phyloP scores from a whole-genome alignment of 2,329 filamentous ascomycete genomes.

The Saccharata proteae region DNA sequence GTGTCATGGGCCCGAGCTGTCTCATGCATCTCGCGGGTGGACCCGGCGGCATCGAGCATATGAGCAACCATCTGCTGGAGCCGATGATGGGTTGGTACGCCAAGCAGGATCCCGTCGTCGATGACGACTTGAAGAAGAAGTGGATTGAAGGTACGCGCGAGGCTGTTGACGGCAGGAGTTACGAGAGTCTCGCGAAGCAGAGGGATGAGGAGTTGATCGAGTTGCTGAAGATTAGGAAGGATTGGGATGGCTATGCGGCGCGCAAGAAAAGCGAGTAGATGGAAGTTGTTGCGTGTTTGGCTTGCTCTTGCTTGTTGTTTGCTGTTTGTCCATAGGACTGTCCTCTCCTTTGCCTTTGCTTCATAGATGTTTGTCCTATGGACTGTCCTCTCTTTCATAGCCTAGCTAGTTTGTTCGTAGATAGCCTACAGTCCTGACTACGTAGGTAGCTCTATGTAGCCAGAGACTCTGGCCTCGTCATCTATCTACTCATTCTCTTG shows the following conservation, averaged over 20 bases:
- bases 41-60: conserved; percentile 12
- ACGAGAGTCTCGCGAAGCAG: conserved; percentile 7
- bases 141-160: conserved; percentile 12
- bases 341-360: no score
- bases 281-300: no score
- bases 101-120: conserved; percentile 11
- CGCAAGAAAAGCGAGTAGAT: conserved; percentile 5
- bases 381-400: no score
- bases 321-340: no score
- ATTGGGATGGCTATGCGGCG: conserved; percentile 11
- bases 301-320: no score
- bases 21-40: conserved; percentile 13
- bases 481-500: no score
- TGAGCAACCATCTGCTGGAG: conserved; percentile 12
- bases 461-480: no score
- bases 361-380: no score
- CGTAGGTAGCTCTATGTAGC: no score
- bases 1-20: conserved; percentile 12
- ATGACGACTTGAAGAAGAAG: conserved; percentile 12
- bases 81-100: no score
- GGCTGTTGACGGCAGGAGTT: conserved; percentile 9
- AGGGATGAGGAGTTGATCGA: conserved; percentile 12
- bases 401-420: no score
- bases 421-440: no score
- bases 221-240: conserved; percentile 10